Percentiles rank a stretch among this genome's conserved stretches.
phyloP scores from a whole-genome alignment of 23 red algal genomes.

The Cyanidium caldarium region DNA sequence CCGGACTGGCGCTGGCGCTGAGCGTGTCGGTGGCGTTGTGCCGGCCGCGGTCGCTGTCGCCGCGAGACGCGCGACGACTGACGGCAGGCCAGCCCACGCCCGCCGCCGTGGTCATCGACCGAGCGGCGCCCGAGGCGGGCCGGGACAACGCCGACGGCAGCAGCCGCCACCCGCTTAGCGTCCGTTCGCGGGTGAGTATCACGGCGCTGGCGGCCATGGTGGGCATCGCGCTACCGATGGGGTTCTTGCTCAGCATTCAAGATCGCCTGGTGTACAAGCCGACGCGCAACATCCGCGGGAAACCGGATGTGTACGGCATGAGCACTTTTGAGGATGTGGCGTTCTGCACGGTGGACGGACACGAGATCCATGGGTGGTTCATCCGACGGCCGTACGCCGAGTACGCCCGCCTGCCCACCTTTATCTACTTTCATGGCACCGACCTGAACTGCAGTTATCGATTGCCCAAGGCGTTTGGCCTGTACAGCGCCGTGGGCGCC shows the following conservation, averaged over 20 bases:
- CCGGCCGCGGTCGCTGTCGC: neutral
- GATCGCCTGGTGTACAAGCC: slow-evolving; percentile 89
- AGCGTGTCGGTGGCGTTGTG: neutral
- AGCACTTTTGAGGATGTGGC: slow-evolving; percentile 62
- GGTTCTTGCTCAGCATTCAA: slow-evolving; percentile 57
- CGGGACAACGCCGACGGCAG: too few relatives aligned
- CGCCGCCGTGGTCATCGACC: neutral
- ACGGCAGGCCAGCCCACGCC: neutral
- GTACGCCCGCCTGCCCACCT: slow-evolving; percentile 34
- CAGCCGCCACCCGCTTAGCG: neutral
- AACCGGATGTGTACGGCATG: slow-evolving; percentile 47
- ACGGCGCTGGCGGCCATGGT: neutral
- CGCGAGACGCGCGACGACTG: too few relatives aligned
- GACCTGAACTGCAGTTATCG: slow-evolving; percentile 85
- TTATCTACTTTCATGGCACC: slow-evolving; percentile 92
- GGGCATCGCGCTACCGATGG: slow-evolving; percentile 19
- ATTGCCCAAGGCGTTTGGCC: slow-evolving; percentile 45
- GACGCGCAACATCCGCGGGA: slow-evolving; percentile 37
- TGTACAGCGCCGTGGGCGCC: slow-evolving; percentile 29
- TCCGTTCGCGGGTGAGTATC: neutral
- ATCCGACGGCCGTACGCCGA: slow-evolving; percentile 34
- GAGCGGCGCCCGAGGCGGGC: neutral
- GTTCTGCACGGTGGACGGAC: slow-evolving; percentile 68
- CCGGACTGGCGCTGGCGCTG: neutral
- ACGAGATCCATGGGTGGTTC: slow-evolving; percentile 87